Percentiles rank a stretch among this genome's conserved stretches.
Evolutionary conservation across 2,329 filamentous ascomycete species (phyloP).

Genomic region (Colletotrichum tanaceti): DNA sequence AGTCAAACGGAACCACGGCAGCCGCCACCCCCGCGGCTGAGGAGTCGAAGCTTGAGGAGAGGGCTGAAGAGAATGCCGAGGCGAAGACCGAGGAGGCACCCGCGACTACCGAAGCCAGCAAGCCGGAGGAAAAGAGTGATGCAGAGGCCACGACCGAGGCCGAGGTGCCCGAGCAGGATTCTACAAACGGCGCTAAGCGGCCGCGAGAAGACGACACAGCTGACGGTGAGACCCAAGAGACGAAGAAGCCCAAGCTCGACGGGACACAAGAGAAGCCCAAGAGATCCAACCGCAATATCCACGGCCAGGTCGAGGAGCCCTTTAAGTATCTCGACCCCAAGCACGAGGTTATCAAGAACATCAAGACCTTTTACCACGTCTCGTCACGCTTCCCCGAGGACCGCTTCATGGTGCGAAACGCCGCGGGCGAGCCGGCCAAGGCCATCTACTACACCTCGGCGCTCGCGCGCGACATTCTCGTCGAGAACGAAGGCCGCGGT

Average conservation of each 20-base stretch:
- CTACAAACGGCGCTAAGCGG: conserved; percentile 49
- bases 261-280: conserved; percentile 44
- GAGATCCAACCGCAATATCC: conserved; percentile 57
- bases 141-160: conserved; percentile 14
- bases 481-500: conserved; percentile 87
- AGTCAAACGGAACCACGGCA: conserved; percentile 38
- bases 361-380: conserved; percentile 87
- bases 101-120: not conserved
- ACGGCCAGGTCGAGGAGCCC: conserved; percentile 80
- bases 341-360: conserved; percentile 80
- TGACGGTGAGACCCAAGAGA: conserved; percentile 48
- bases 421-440: conserved; percentile 86
- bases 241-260: conserved; percentile 58
- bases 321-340: conserved; percentile 88
- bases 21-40: conserved; percentile 38
- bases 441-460: conserved; percentile 96
- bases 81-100: conserved; percentile 24
- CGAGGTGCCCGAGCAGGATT: conserved; percentile 39
- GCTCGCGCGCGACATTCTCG: conserved; percentile 85
- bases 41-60: conserved; percentile 32
- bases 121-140: conserved; percentile 23
- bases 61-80: conserved; percentile 35
- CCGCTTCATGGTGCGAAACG: conserved; percentile 96
- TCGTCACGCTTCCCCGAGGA: conserved; percentile 87
- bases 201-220: conserved; percentile 47